These are phyloP conservation scores for Limonium bicolor DNA, from an alignment of 148 eudicot species.

Conservation along the genomic window DNA sequence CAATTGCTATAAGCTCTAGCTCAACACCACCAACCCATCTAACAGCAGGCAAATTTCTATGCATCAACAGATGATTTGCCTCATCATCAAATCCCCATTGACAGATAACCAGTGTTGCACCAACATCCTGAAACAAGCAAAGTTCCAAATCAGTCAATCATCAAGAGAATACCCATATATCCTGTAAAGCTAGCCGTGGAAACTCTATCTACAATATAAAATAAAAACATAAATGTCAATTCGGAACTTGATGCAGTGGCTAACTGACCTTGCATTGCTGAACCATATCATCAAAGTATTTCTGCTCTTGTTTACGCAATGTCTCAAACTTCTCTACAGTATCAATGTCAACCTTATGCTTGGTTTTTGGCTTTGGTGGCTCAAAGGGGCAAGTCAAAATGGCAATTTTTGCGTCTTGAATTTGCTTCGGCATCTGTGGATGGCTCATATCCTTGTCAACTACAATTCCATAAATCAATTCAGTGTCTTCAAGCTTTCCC, in stretches of 20 bases:
- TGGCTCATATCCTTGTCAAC: conserved; percentile 99
- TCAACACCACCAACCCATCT: conserved; percentile 99
- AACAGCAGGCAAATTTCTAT: conserved; percentile 86
- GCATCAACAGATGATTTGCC: conserved; percentile 90
- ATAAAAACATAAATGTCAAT: neutral
- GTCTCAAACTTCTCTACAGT: conserved; percentile 92
- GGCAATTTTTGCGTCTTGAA: conserved; percentile 80
- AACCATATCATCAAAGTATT: conserved; percentile 95
- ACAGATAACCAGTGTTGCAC: conserved; percentile 92
- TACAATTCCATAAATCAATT: conserved; percentile 82
- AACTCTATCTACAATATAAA: too few species aligned
- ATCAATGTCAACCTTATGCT: conserved; percentile 99
- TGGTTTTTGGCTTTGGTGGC: conserved; percentile 99
- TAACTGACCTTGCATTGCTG: conserved; percentile 73
- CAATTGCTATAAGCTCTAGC: conserved; percentile 92
- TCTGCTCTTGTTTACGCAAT: conserved; percentile 74
- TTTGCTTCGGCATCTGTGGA: conserved; percentile 95
- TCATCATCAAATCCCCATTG: conserved; percentile 99
- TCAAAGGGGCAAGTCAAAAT: conserved; percentile 95
- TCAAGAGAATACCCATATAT: too few species aligned
- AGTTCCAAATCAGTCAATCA: too few species aligned
- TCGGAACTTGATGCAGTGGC: neutral
- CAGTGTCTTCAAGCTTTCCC: conserved; percentile 94
- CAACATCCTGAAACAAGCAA: conserved; percentile 93
- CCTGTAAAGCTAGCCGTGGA: too few species aligned